Evolutionary conservation across 176 grass and related monocot genomes (phyloP).

Genomic region (Zoysia pacifica): DNA sequence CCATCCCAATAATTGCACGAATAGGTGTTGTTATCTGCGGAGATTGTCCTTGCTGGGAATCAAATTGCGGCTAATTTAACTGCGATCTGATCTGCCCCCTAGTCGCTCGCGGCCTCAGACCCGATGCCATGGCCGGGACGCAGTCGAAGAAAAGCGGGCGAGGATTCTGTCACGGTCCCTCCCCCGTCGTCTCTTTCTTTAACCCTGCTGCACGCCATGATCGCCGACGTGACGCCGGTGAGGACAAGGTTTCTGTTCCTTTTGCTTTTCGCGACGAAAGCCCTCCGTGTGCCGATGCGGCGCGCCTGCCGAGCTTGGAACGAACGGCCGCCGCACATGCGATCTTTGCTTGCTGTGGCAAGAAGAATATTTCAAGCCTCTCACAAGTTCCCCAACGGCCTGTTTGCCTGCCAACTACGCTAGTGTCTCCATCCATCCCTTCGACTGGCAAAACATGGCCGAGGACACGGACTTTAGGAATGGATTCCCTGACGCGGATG

Average conservation of each 20-base stretch:
- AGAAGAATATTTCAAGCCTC: constrained; percentile 1
- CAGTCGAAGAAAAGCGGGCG: background rate
- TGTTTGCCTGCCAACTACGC: constrained; percentile 13
- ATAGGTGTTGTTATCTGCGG: background rate
- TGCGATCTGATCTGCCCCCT: background rate
- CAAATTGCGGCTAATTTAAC: constrained; percentile 35
- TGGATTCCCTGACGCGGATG: too few relatives aligned
- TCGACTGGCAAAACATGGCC: background rate
- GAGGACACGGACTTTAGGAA: background rate
- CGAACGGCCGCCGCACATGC: constrained; percentile 28
- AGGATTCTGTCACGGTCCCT: background rate
- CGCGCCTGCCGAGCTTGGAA: constrained; percentile 38
- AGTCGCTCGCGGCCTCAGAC: background rate
- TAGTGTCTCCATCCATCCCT: background rate
- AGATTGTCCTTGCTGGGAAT: background rate
- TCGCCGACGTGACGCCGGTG: constrained; percentile 43
- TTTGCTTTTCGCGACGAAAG: constrained; percentile 4
- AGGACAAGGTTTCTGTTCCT: constrained; percentile 39
- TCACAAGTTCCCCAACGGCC: background rate
- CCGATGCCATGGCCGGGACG: background rate
- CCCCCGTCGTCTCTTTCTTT: constrained; percentile 11
- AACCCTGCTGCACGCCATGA: constrained; percentile 20
- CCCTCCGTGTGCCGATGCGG: constrained; percentile 3
- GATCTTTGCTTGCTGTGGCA: constrained; percentile 18
- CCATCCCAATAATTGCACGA: constrained; percentile 1